A percentile compares a stretch with the other conserved stretches of the same genome.
Conservation (phyloP, 192 early-diverging fungal species). For the Haplosporangium gracile region DNA sequence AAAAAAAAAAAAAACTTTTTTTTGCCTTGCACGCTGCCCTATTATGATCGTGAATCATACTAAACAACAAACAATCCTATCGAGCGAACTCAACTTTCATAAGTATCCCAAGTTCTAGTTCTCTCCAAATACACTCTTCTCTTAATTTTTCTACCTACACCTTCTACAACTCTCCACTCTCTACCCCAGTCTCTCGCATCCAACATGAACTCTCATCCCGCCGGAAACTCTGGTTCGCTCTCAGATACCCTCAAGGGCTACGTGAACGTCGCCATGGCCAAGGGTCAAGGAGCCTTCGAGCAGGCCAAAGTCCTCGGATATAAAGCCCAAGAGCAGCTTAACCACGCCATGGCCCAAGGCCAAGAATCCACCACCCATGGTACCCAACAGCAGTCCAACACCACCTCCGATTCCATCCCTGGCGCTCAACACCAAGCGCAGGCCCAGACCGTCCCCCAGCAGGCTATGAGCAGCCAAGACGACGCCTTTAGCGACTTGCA, state of each 20-base stretch:
- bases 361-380: not conserved
- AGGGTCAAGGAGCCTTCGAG: conserved; percentile 31
- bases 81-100: not conserved
- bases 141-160: not conserved
- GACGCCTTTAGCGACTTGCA: conserved; percentile 32
- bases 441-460: not conserved
- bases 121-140: not conserved
- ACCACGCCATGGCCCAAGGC: conserved; percentile 11
- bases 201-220: not conserved
- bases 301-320: conserved; percentile 20
- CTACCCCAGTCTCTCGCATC: not conserved
- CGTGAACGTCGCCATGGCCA: conserved; percentile 27
- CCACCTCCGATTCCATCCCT: not conserved
- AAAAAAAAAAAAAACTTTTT: not conserved
- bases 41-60: not conserved
- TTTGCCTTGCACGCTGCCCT: not conserved
- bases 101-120: not conserved
- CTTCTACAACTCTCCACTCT: not conserved
- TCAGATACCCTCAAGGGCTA: conserved; percentile 38
- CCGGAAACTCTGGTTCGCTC: conserved; percentile 14
- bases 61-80: not conserved
- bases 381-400: not conserved
- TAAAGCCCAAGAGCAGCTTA: conserved; percentile 30
- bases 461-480: not conserved
- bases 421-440: too few species aligned